phyloP scores from a whole-genome alignment of 2,329 filamentous ascomycete species.

The Microdochium trichocladiopsis region DNA sequence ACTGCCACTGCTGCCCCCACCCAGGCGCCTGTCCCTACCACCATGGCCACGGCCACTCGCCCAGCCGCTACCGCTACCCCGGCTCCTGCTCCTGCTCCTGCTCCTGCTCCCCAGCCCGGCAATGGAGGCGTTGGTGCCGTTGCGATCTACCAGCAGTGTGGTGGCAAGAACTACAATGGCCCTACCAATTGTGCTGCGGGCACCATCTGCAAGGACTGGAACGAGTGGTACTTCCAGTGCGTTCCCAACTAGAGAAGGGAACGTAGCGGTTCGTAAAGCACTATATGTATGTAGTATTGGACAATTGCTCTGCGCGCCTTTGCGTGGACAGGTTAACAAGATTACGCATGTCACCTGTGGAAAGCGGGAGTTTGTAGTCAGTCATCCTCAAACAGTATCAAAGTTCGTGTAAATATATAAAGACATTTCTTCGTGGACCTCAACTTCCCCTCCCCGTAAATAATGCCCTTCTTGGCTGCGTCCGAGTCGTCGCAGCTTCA shows the following conservation, averaged over 20 bases:
- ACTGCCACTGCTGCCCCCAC: background rate
- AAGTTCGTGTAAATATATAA: background rate
- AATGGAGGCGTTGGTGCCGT: background rate
- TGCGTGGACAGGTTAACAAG: too few species aligned
- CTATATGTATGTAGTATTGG: background rate
- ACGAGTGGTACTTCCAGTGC: slow-evolving; percentile 37
- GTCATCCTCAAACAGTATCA: background rate
- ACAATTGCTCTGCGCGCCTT: background rate
- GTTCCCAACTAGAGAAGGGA: background rate
- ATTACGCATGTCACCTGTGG: too few species aligned
- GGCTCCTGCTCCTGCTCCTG: background rate
- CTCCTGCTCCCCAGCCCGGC: background rate
- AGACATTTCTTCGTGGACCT: background rate
- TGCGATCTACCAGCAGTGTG: slow-evolving; percentile 28
- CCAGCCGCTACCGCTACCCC: background rate
- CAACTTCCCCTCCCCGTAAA: too few species aligned
- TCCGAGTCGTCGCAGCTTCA: too few species aligned
- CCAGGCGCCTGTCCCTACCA: background rate
- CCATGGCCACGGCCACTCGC: background rate
- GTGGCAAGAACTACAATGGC: slow-evolving; percentile 29
- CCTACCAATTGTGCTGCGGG: slow-evolving; percentile 26
- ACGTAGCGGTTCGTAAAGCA: background rate
- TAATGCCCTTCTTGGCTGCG: too few species aligned
- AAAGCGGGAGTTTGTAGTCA: too few species aligned
- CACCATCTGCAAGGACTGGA: slow-evolving; percentile 24